Conservation (phyloP, 2,329 filamentous ascomycete species). For the Beauveria caledonica region DNA sequence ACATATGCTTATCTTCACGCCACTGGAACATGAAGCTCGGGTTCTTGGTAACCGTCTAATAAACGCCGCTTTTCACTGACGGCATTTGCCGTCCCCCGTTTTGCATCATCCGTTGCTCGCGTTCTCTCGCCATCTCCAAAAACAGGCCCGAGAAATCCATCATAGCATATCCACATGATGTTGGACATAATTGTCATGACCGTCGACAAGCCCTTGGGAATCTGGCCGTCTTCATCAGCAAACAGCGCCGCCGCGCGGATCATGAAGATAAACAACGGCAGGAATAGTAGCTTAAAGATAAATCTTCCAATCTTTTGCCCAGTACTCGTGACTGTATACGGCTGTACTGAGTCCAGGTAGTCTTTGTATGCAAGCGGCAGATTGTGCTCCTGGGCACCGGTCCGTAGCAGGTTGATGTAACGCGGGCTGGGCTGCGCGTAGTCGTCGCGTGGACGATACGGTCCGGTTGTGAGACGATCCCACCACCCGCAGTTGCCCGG, state of each 20-base stretch:
- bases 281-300: constrained; percentile 53
- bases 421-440: constrained; percentile 78
- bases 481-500: constrained; percentile 35
- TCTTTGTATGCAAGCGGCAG: constrained; percentile 69
- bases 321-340: constrained; percentile 61
- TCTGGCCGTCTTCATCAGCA: constrained; percentile 56
- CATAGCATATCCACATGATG: constrained; percentile 37
- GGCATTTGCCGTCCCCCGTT: constrained; percentile 2
- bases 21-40: not conserved
- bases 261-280: constrained; percentile 46
- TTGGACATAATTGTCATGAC: constrained; percentile 45
- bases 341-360: constrained; percentile 60
- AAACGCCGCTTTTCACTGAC: constrained; percentile 3
- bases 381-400: constrained; percentile 72
- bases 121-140: constrained; percentile 86
- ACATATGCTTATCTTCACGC: not conserved
- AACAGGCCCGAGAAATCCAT: constrained; percentile 40
- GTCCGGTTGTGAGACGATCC: constrained; percentile 35
- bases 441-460: constrained; percentile 52
- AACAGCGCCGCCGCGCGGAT: constrained; percentile 38
- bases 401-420: constrained; percentile 72
- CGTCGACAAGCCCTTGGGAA: constrained; percentile 58
- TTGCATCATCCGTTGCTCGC: constrained; percentile 18
- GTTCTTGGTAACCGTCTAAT: not conserved
- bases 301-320: constrained; percentile 58